Conservation (phyloP, 164 flowering plant genomes). For the Vitis labrusca region DNA sequence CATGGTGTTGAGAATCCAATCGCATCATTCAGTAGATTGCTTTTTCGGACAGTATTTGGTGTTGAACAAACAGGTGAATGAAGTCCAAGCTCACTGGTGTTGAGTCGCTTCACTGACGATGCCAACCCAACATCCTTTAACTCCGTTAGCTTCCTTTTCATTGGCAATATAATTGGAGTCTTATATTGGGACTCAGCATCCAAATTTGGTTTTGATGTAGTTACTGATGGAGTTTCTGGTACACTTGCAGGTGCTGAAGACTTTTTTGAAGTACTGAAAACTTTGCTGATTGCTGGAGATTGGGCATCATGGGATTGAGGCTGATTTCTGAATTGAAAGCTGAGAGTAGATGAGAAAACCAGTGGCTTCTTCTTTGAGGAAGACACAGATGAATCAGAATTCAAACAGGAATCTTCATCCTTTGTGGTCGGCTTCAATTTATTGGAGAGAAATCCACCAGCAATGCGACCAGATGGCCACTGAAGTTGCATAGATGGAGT, state of each 20-base stretch:
- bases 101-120: slow-evolving; percentile 57
- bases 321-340: slow-evolving; percentile 51
- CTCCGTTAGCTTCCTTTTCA: slow-evolving; percentile 86
- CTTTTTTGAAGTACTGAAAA: slow-evolving; percentile 31
- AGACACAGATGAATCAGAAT: slow-evolving; percentile 36
- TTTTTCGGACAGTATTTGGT: slow-evolving; percentile 45
- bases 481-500: slow-evolving; percentile 47
- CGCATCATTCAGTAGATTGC: slow-evolving; percentile 37
- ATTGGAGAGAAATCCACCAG: slow-evolving; percentile 59
- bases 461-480: slow-evolving; percentile 82
- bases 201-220: slow-evolving; percentile 23
- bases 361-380: slow-evolving; percentile 57
- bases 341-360: slow-evolving; percentile 47
- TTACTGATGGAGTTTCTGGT: slow-evolving; percentile 38
- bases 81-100: slow-evolving; percentile 50
- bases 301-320: slow-evolving; percentile 33
- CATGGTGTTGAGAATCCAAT: slow-evolving; percentile 49
- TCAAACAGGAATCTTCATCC: slow-evolving; percentile 32
- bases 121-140: slow-evolving; percentile 45
- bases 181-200: slow-evolving; percentile 53
- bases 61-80: slow-evolving; percentile 60
- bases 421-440: slow-evolving; percentile 27
- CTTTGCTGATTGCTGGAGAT: slow-evolving; percentile 33
- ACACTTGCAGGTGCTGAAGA: slow-evolving; percentile 23
- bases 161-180: slow-evolving; percentile 69